These are phyloP conservation scores for Hyaloscypha bicolor DNA, from an alignment of 495 filamentous ascomycete species.

Conservation along the genomic window DNA sequence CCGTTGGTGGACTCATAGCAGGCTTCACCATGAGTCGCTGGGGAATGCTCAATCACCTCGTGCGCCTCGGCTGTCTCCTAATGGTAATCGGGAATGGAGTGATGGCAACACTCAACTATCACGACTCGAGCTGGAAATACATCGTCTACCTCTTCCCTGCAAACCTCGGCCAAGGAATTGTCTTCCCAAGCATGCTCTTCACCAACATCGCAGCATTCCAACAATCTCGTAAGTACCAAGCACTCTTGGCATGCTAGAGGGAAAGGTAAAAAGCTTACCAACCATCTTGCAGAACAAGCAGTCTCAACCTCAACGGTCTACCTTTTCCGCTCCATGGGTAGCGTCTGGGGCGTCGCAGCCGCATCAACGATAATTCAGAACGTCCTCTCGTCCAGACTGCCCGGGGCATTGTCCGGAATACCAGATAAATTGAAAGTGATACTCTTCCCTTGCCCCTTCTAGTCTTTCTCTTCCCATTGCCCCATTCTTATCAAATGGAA, in stretches of 20 bases:
- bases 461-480: slow-evolving; percentile 30
- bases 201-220: slow-evolving; percentile 65
- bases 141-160: slow-evolving; percentile 64
- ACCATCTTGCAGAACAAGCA: slow-evolving; percentile 53
- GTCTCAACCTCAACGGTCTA: slow-evolving; percentile 64
- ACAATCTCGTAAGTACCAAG: slow-evolving; percentile 52
- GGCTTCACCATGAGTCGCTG: slow-evolving; percentile 67
- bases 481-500: background rate
- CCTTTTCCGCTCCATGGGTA: slow-evolving; percentile 63
- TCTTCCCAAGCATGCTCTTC: slow-evolving; percentile 64
- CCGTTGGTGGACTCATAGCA: slow-evolving; percentile 60
- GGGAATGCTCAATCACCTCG: slow-evolving; percentile 57
- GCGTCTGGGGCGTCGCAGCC: slow-evolving; percentile 65
- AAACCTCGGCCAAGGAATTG: slow-evolving; percentile 65
- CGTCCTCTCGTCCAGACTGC: slow-evolving; percentile 58
- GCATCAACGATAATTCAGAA: slow-evolving; percentile 67
- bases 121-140: slow-evolving; percentile 65
- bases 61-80: slow-evolving; percentile 55
- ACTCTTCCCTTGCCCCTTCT: slow-evolving; percentile 36
- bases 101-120: slow-evolving; percentile 55
- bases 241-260: background rate
- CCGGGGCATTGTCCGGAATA: slow-evolving; percentile 59
- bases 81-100: slow-evolving; percentile 63
- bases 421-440: slow-evolving; percentile 69
- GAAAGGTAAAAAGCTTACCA: background rate